Evolutionary conservation across 352 stramenopile species (phyloP).

Genomic region (Globisporangium yorkense): DNA sequence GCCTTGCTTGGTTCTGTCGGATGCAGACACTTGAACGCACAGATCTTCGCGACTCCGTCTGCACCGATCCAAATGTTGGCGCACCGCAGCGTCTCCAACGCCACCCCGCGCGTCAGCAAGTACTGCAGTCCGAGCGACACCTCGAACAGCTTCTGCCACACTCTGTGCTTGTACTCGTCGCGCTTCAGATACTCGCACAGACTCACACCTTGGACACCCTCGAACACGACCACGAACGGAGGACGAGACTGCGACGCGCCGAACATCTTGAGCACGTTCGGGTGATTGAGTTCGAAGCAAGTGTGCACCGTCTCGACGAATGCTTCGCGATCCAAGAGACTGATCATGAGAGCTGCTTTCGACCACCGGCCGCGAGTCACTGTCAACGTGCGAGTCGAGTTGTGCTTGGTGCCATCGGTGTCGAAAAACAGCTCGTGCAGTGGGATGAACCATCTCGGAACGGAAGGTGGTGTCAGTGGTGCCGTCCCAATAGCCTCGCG

Average conservation of each 20-base stretch:
- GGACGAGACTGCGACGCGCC: conserved; percentile 11
- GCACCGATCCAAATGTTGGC: not conserved
- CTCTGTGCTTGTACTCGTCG: not conserved
- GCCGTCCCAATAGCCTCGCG: not conserved
- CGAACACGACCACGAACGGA: not conserved
- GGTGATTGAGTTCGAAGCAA: conserved; percentile 25
- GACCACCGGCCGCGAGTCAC: no score
- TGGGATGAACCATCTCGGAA: not conserved
- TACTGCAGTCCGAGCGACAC: not conserved
- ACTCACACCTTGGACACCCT: no score
- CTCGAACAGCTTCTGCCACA: not conserved
- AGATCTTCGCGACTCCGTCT: conserved; percentile 4
- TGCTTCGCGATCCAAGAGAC: not conserved
- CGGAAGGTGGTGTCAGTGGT: no score
- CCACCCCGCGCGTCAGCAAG: not conserved
- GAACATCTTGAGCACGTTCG: conserved; percentile 12
- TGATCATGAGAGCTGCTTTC: no score
- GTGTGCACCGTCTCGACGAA: not conserved
- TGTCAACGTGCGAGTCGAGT: no score
- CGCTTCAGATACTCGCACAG: not conserved
- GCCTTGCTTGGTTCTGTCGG: no score
- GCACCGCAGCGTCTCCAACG: not conserved
- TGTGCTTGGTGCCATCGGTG: not conserved
- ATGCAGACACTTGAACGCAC: not conserved
- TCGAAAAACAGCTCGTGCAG: not conserved